Base-by-base conservation (phyloP, 202 grass and related monocot genomes). In the Zoysia matrella region DNA sequence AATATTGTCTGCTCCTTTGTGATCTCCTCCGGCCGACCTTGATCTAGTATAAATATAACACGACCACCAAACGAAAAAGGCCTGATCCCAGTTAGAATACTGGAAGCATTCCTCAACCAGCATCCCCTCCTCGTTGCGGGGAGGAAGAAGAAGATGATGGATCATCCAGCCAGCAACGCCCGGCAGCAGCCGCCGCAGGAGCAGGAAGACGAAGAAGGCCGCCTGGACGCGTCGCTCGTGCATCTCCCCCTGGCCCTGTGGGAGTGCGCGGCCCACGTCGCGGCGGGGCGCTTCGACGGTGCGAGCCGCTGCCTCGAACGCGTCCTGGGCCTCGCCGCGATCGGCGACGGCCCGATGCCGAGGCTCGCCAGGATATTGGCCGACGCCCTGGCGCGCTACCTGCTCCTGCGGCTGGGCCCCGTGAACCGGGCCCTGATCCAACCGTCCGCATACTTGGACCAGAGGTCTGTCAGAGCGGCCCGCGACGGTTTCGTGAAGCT, bases 401-500 rank as follows among this genome's bases (percentile, higher is more conserved):
- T 36, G 30, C 30, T 36, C 0, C 30, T 36, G 30, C 15, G 5
- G 14, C 6, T 56, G 54, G 54, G 54, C 54, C 14, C 2, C 40
- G 43, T 80, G 63, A 60, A 52, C 54, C 47, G 48, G 47, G 71
- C 81, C 3, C 50, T 75, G 8, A 77, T 84, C 2, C 6, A 73
- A 3, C 48, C 76, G 0, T 50, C 56, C 7, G 4, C 5, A 36
- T 36, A 36, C 30, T 36, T 36, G 30, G 30, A 36, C 39, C 40
- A 8, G 47, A 12, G 3, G 10, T 30, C 50, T 12, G 11, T 51
- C 9, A 56, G 57, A 56, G 13, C 41, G 41, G 76, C 81, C 14
- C 81, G 86, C 0, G 30, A 42, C 16, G 22, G 73, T 7, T 77
- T 89, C 81, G 49, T 84, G 42, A 65, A 84, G 13, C 55, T 84